Base-by-base conservation (phyloP, 2,329 filamentous ascomycete genomes). In the Calonectria fujianensis region DNA sequence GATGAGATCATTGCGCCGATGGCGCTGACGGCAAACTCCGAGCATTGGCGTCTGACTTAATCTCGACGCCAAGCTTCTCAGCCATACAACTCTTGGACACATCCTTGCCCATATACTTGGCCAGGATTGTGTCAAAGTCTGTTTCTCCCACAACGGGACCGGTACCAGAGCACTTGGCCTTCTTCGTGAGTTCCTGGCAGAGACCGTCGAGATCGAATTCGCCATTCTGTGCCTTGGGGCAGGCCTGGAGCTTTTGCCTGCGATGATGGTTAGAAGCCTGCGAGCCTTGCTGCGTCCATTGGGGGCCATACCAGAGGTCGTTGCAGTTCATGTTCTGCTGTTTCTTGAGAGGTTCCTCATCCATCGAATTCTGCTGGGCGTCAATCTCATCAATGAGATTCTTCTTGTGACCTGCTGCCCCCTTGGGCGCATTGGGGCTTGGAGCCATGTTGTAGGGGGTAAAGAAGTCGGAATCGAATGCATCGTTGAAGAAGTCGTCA, bases 171-270 rank as follows among this genome's bases (percentile, higher is more conserved):
- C 97, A 99, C 83, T 96, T 97, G 73, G 97, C 97, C 87, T 99
- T 99, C 84, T 96, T 95, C 77, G 96, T 95, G 18, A 99, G 91
- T 83, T 99, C 96, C 6, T 94, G 94, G 87, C 97, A 99, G 31
- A 99, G 90, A 41, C 94, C 93, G 82, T 99, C 97, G 64, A 99
- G 94, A 79, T 99, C 97, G 78, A 98, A 95, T 80, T 97, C 96
- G 80, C 96, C 96, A 73, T 92, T 94, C 82, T 96, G 94, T 80
- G 98, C 97, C 83, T 94, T 96, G 74, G 95, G 93, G 84, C 96
- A 97, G 45, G 91, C 92, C 87, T 97, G 95, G 29, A 98, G 86
- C 86, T 95, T 95, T 85, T 98, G 96, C 97, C 96, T 98, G 82
- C 72, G 11, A 16, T 20, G 29, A 31, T 76, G 84, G 93, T 83